Conservation (phyloP, 2,329 filamentous ascomycete genomes). For the Colletotrichum spaethianum region DNA sequence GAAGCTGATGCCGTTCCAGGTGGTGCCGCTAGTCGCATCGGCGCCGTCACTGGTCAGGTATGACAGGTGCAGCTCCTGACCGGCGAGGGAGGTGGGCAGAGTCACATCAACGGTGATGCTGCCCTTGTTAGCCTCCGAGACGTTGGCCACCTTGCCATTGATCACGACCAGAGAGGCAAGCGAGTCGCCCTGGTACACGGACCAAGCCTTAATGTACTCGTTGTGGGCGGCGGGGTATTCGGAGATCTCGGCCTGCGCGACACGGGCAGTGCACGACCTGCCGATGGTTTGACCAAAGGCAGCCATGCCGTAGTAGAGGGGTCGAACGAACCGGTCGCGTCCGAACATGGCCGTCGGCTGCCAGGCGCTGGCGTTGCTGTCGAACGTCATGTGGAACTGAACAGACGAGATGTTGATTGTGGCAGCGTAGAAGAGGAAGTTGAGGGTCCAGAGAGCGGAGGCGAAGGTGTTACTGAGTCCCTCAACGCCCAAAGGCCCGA, state of each 20-base stretch:
- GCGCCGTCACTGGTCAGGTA: conserved; percentile 36
- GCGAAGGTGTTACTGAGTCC: conserved; percentile 37
- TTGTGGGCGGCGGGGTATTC: conserved; percentile 23
- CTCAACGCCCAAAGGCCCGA: conserved; percentile 32
- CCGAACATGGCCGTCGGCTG: conserved; percentile 38
- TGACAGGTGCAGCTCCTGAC: conserved; percentile 28
- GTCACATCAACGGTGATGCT: conserved; percentile 24
- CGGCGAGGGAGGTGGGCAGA: conserved; percentile 29
- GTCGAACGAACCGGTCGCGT: conserved; percentile 37
- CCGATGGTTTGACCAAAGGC: conserved; percentile 37
- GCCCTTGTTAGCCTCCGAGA: conserved; percentile 28
- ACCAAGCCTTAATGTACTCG: conserved; percentile 35
- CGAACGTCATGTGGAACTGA: conserved; percentile 36
- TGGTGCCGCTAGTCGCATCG: conserved; percentile 33
- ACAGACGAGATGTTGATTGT: conserved; percentile 38
- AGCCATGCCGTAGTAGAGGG: conserved; percentile 37
- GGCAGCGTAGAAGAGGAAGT: conserved; percentile 35
- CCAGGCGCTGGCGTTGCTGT: conserved; percentile 38
- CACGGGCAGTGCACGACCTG: conserved; percentile 33
- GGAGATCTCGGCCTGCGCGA: conserved; percentile 26
- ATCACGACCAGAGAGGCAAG: conserved; percentile 33
- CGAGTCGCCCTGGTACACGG: conserved; percentile 28
- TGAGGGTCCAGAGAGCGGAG: conserved; percentile 31
- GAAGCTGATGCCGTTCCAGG: conserved; percentile 38
- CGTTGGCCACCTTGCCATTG: conserved; percentile 37